Evolutionary conservation across 495 filamentous ascomycete species (phyloP), one percentile per base, ranked within the genome.

Genomic region (Podospora pseudocomata): DNA sequence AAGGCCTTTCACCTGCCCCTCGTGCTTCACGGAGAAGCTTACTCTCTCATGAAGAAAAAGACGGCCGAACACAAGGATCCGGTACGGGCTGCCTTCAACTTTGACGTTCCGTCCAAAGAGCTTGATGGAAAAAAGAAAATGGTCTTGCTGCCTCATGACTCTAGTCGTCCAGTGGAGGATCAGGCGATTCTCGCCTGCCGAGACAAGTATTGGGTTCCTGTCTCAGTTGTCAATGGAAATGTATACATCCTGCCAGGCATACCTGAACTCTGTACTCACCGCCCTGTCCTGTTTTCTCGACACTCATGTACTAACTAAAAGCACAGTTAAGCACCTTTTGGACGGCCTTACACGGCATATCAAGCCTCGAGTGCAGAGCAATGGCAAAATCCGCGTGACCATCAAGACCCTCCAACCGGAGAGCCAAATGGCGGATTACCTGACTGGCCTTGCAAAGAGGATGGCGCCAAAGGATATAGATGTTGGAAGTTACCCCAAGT

Each of bases 401-500:
- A 87, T 99, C 76, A 92, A 90, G 64, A 98, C 95, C 64, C 92
- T 94, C 39, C 70, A 96, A 77, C 81, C 89, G 0, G 95, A 99
- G 82, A 97, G 92, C 77, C 84, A 83, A 3, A 87, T 98, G 7
- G 94, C 95, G 9, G 84, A 80, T 53, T 97, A 91, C 72, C 79
- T 99, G 77, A 93, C 92, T 3, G 86, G 90, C 70, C 79, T 99
- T 66, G 91, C 93, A 15, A 83, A 76, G 16, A 86, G 84, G 76
- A 91, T 91, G 7, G 87, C 87, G 75, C 78, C 85, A 0, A 85
- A 85, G 70, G 92, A 92, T 0, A 85, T 99, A 64, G 97, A 97
- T 80, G 92, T 99, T n/a, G 95, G 95, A 7, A 96, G 92, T 75
- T 99, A 99, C 80, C 95, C 95, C 26, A 82, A 92, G 60, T 97